Base-by-base conservation (phyloP, 176 grass and related monocot species). In the Cenchrus americanus region DNA sequence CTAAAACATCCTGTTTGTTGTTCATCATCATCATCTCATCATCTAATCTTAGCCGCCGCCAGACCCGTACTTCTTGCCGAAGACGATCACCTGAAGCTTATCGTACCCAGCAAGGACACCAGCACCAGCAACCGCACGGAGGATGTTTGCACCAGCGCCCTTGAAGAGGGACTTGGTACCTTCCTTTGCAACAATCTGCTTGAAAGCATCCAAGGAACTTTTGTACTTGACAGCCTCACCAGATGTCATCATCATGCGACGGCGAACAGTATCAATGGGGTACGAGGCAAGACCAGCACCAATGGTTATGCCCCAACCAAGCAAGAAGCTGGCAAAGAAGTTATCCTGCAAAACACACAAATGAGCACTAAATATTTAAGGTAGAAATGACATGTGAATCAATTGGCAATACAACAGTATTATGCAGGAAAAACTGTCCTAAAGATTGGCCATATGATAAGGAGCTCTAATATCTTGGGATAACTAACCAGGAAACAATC, bases 221-320 rank as follows among this genome's bases (percentile, higher is more conserved):
- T 69, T 92, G 83, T 89, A 92, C 83, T 92, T 89, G 41, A 92
- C 90, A 3, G 90, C 79, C 87, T 92, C 90, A 83, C 90, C 90
- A 41, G 90, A 92, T 5, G 90, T 89, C 90, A 92, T 92, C 90
- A 92, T 92, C 90, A 92, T 92, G 44, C 86, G 83, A 70, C 87
- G 87, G 73, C 87, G 87, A 47, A 92, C 83, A 48, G 90, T 92
- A 47, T 92, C 90, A 7, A 92, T 89, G 1, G 90, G 90, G 66
- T 92, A 92, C 0, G 90, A 89, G 14, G 90, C 90, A 75, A 92
- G 90, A 67, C 87, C 90, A 57, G 90, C 87, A 62, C 90, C 90
- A 41, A 92, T 89, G 18, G 90, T 92, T 34, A 92, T 92, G 57
- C 90, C 74, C 90, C 90, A 92, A 14, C 87, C 87, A 1, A 89